Evolutionary conservation across 2,329 filamentous ascomycete genomes (phyloP).

Genomic region (Cercospora sp.): DNA sequence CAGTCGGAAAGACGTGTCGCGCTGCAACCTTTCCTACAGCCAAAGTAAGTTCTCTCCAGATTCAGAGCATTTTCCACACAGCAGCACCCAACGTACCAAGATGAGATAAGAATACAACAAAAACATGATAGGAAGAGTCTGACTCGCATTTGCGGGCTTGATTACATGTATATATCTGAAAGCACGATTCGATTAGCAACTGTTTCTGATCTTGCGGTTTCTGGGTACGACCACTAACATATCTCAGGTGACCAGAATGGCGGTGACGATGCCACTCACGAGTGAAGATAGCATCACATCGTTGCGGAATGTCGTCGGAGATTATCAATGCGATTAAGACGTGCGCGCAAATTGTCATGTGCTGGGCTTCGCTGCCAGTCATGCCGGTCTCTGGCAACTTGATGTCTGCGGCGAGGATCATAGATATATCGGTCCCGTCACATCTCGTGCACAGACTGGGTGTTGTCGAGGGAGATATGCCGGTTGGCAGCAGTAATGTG

Average conservation of each 20-base stretch:
- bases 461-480: conserved; percentile 19
- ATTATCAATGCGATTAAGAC: no score
- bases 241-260: conserved; percentile 24
- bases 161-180: conserved; percentile 12
- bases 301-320: no score
- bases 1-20: not conserved
- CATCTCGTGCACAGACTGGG: conserved; percentile 35
- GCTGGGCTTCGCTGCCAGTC: conserved; percentile 35
- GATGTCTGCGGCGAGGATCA: conserved; percentile 38
- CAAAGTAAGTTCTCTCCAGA: not conserved
- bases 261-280: conserved; percentile 30
- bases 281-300: conserved; percentile 27
- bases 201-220: not conserved
- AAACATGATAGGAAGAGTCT: conserved; percentile 24
- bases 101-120: conserved; percentile 6
- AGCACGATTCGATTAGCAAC: not conserved
- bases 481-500: not conserved
- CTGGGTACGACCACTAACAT: no score
- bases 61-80: not conserved
- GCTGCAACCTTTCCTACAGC: not conserved
- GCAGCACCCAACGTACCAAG: not conserved
- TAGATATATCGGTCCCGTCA: conserved; percentile 37
- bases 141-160: conserved; percentile 10
- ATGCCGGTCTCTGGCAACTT: conserved; percentile 38
- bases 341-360: no score